A percentile compares a stretch with the other conserved stretches of the same genome.
These are phyloP conservation scores for Pseudozyma thailandica DNA, from an alignment of 1,284 basidiomycete genomes.

Conservation along the genomic window DNA sequence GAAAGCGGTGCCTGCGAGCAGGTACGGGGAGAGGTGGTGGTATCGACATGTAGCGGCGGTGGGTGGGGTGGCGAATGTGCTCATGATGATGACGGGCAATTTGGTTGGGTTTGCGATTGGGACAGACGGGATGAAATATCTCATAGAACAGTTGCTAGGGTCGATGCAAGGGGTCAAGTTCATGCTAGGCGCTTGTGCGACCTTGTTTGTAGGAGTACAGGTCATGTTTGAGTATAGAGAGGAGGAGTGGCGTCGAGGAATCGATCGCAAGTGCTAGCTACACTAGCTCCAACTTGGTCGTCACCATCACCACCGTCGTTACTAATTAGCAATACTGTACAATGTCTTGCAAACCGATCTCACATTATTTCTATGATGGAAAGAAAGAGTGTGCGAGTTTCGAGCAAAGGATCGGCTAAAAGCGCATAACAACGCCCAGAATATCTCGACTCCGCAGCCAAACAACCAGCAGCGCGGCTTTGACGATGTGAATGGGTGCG, in stretches of 20 bases:
- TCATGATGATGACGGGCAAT: slow-evolving; percentile 93
- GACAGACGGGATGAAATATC: slow-evolving; percentile 80
- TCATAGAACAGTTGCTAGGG: slow-evolving; percentile 76
- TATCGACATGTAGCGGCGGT: slow-evolving; percentile 86
- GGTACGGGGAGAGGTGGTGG: slow-evolving; percentile 79
- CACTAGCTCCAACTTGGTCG: background rate
- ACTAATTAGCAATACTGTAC: background rate
- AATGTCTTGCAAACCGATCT: too few species aligned
- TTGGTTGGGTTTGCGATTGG: slow-evolving; percentile 95
- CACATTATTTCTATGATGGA: too few species aligned
- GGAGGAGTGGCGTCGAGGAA: slow-evolving; percentile 51
- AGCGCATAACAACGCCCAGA: too few species aligned
- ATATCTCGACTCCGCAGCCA: too few species aligned
- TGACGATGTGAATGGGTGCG: too few species aligned
- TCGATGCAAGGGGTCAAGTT: slow-evolving; percentile 78
- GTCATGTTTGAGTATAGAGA: slow-evolving; percentile 77
- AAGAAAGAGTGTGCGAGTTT: too few species aligned
- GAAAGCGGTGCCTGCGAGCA: slow-evolving; percentile 74
- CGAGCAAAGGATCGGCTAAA: too few species aligned
- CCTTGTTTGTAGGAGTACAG: slow-evolving; percentile 85
- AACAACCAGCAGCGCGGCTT: too few species aligned
- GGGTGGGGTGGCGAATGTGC: slow-evolving; percentile 85
- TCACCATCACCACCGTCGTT: background rate
- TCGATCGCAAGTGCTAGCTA: slow-evolving; percentile 52
- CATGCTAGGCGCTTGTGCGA: slow-evolving; percentile 74